Conservation (phyloP, 768 basidiomycete species). For the Termitomyces sp. region DNA sequence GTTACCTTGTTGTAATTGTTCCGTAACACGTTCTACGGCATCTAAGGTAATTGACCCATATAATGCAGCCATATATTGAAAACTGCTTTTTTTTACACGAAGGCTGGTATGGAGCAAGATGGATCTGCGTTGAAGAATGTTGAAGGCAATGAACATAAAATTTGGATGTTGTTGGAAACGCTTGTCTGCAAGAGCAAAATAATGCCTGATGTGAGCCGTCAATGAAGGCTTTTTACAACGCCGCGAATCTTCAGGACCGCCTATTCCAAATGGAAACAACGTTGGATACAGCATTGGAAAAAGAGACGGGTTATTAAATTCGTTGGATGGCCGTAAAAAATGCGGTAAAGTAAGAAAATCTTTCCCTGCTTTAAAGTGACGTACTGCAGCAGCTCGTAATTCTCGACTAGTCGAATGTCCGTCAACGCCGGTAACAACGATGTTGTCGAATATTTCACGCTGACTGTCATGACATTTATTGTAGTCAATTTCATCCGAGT, state of each 20-base stretch:
- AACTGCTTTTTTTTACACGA: slow-evolving; percentile 22
- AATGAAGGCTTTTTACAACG: slow-evolving; percentile 21
- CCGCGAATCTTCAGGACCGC: slow-evolving; percentile 36
- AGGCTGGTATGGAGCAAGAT: slow-evolving; percentile 29
- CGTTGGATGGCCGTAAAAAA: slow-evolving; percentile 15
- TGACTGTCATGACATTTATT: background rate
- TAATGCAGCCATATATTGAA: slow-evolving; percentile 7
- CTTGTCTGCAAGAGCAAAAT: slow-evolving; percentile 24
- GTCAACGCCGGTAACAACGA: background rate
- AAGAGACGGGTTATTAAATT: slow-evolving; percentile 31
- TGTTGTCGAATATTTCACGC: background rate
- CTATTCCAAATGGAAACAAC: slow-evolving; percentile 39
- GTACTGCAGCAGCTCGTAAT: background rate
- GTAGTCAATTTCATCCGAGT: too few relatives aligned
- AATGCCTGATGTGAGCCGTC: slow-evolving; percentile 29
- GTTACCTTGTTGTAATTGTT: background rate
- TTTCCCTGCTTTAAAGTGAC: background rate
- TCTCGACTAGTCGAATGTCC: background rate
- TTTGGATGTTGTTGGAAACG: slow-evolving; percentile 35
- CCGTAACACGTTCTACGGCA: background rate
- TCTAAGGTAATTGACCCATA: background rate
- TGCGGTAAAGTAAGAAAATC: background rate
- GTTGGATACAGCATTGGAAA: slow-evolving; percentile 40
- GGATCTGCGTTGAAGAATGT: slow-evolving; percentile 31
- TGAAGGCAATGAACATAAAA: slow-evolving; percentile 38